These are phyloP conservation scores for Rhypophila decipiens DNA, from an alignment of 495 filamentous ascomycete species.

Conservation along the genomic window DNA sequence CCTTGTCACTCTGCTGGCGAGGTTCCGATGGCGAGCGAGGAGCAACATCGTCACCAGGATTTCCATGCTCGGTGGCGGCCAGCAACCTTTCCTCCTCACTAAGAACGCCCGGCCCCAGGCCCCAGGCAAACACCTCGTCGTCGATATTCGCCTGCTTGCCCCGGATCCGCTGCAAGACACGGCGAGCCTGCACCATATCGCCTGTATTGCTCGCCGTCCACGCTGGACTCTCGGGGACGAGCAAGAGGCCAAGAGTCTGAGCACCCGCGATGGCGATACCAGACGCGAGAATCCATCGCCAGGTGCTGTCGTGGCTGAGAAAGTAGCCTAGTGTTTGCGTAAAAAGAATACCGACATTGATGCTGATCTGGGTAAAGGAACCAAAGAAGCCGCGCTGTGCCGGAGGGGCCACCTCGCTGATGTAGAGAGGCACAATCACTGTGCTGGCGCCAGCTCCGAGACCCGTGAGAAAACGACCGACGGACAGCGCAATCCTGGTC, in stretches of 20 bases:
- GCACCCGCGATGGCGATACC: slow-evolving; percentile 61
- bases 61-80: slow-evolving; percentile 9
- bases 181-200: slow-evolving; percentile 53
- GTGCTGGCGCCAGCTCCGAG: slow-evolving; percentile 79
- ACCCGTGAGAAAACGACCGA: slow-evolving; percentile 76
- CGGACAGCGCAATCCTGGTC: slow-evolving; percentile 57
- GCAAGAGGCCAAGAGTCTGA: slow-evolving; percentile 59
- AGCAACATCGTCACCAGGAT: slow-evolving; percentile 36
- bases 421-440: slow-evolving; percentile 93
- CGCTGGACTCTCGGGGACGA: slow-evolving; percentile 77
- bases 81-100: slow-evolving; percentile 43
- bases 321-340: slow-evolving; percentile 84
- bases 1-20: slow-evolving; percentile 23
- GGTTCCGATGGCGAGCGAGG: slow-evolving; percentile 25
- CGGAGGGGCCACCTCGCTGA: slow-evolving; percentile 83
- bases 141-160: slow-evolving; percentile 63
- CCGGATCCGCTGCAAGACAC: slow-evolving; percentile 65
- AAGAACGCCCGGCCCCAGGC: slow-evolving; percentile 29
- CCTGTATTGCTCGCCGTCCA: slow-evolving; percentile 68
- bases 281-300: slow-evolving; percentile 74
- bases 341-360: slow-evolving; percentile 85
- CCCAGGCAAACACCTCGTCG: slow-evolving; percentile 64
- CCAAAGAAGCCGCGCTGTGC: slow-evolving; percentile 78
- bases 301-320: slow-evolving; percentile 66
- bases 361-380: slow-evolving; percentile 85